Conservation (phyloP, 179 eudicot species). For the Patellifolia procumbens region DNA sequence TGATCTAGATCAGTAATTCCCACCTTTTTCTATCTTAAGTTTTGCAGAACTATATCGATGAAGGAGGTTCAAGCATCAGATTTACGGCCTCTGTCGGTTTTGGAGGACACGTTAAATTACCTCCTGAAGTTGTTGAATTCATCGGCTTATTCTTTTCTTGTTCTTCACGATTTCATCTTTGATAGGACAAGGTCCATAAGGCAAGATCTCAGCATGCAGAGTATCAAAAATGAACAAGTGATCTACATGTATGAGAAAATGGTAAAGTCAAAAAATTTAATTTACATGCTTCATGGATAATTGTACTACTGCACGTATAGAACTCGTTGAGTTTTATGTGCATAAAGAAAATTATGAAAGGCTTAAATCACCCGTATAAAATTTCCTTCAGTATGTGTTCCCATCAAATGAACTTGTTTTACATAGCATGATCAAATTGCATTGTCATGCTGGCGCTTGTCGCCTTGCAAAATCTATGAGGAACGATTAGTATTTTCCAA, state of each 20-base stretch:
- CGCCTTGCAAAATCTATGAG: neutral
- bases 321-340: neutral
- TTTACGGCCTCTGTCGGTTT: slow-evolving; percentile 73
- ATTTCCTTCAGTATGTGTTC: neutral
- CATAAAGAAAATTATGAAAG: neutral
- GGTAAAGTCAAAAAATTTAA: slow-evolving; percentile 43
- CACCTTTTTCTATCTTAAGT: slow-evolving; percentile 46
- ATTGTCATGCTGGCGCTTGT: neutral
- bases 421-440: neutral
- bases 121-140: slow-evolving; percentile 67
- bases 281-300: slow-evolving; percentile 5
- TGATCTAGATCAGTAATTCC: neutral
- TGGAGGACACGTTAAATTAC: slow-evolving; percentile 77
- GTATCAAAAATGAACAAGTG: slow-evolving; percentile 49
- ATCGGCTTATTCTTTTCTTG: slow-evolving; percentile 68
- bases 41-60: slow-evolving; percentile 90
- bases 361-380: neutral
- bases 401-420: neutral
- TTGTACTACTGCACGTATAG: neutral
- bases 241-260: slow-evolving; percentile 82
- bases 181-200: slow-evolving; percentile 94
- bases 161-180: slow-evolving; percentile 84
- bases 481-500: neutral
- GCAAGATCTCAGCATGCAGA: slow-evolving; percentile 96
- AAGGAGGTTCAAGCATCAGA: slow-evolving; percentile 62